Evolutionary conservation across 148 eudicot genomes (phyloP), one percentile per base, ranked within the genome.

Genomic region (Pouteria glomerata): DNA sequence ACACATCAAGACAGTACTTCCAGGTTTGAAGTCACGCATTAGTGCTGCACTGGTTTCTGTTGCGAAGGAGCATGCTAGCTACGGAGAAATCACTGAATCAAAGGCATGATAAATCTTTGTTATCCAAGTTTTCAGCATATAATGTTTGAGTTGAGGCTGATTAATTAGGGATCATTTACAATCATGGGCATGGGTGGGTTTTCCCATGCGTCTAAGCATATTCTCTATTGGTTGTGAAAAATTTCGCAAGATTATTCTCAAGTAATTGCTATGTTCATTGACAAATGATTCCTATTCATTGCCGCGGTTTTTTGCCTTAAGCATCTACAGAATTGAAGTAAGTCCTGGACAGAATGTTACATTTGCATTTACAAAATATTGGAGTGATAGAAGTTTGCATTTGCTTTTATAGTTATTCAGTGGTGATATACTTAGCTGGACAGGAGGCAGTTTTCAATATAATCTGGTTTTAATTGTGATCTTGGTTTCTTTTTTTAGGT

Each of bases 1-100:
- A 81, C 99, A 96, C 80, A 92, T 96, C 78, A 92, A 90, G 79
- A 70, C 92, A 44, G 60, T 96, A 41, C 96, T 96, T 72, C 99
- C 99, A 8, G 81, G 87, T 53, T 73, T 96, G 78, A 96, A 92
- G 78, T 79, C 96, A 19, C 96, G 91, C 72, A 92, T 96, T 68
- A 96, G 86, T 21, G 72, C 84, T 41, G 84, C 84, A 35, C 81
- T 96, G 64, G 90, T 88, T 63, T 78, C 92, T 55, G 94, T 90
- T 74, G 94, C 97, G 13, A 96, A 96, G 84, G 99, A 96, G 91
- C 92, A 88, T 71, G 95, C 96, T 48, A 90, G 99, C 81, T 96
- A 88, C 79, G 99, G 99, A 73, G 99, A 92, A 70, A 83, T 87
- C 53, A 84, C 89, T 52, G 99, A 95, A 78, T 89, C 99, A 50